Conservation (phyloP, 495 filamentous ascomycete genomes). For the Penicillium roqueforti region DNA sequence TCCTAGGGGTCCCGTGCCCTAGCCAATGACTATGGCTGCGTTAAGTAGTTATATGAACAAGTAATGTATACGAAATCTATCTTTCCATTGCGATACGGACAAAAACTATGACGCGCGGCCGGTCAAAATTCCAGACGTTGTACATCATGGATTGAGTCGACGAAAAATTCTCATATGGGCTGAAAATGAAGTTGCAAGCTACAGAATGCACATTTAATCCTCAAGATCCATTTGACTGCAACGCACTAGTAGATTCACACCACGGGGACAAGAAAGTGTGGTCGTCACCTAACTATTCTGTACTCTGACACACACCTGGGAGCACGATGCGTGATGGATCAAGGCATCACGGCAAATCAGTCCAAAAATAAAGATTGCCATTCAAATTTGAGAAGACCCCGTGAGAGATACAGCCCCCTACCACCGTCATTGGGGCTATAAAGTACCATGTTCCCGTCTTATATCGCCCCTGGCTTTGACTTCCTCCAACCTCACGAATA, state of each 20-base stretch:
- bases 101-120: constrained; percentile 28
- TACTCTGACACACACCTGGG: constrained; percentile 14
- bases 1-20: constrained; percentile 5
- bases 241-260: background rate
- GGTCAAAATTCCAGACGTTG: constrained; percentile 12
- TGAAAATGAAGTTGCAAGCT: constrained; percentile 7
- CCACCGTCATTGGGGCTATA: constrained; percentile 7
- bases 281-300: constrained; percentile 12
- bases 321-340: constrained; percentile 18
- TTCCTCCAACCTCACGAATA: constrained; percentile 6
- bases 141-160: constrained; percentile 14
- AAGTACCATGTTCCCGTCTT: constrained; percentile 5
- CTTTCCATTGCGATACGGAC: constrained; percentile 15
- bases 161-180: constrained; percentile 15
- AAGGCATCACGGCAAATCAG: constrained; percentile 13
- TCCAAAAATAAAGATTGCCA: constrained; percentile 15
- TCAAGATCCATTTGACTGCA: background rate
- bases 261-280: constrained; percentile 1
- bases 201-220: background rate
- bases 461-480: background rate
- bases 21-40: constrained; percentile 1
- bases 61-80: background rate
- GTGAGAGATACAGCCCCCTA: background rate
- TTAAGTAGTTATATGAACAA: background rate
- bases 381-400: constrained; percentile 2